Base-by-base conservation (phyloP, 768 basidiomycete genomes). In the Inosperma sp. region DNA sequence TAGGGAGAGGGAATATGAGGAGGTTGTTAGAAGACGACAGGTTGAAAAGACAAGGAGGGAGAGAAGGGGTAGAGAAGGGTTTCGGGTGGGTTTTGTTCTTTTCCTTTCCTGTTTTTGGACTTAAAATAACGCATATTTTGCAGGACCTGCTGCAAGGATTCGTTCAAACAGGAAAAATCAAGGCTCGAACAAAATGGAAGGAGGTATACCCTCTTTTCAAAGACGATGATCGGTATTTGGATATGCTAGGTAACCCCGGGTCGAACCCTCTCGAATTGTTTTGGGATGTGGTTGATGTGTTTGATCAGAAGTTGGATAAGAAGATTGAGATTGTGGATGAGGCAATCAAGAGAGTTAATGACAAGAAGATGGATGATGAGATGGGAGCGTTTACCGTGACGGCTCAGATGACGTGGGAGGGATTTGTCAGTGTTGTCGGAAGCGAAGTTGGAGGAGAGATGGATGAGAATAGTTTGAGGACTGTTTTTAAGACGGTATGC, bases 211-310 rank as follows among this genome's bases (percentile, higher is more conserved):
- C 89, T 0, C 68, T 74, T 19, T 84, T 98, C 70, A 73, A 74
- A 6, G 74, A 84, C 27, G 91, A 96, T 62, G 74, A 78, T 36
- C 82, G 91, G n/a, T 99, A 98, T 70, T 74, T 86, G 35, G 76
- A 79, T 53, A 82, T 98, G 68, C 82, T 98, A 14, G 95, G 96
- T 13, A 89, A 87, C 59, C 89, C 90, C 7, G 96, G 96, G 12
- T 95, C 93, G 2, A 93, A 89, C 57, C 94, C 95, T 1, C 77
- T 99, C 25, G 96, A 99, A 61, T 78, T 98, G 4, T 98, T 96
- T 70, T 96, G 93, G 92, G 95, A 98, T 67, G 65, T 78, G 8
- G 86, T 96, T 37, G 96, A 99, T 66, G 76, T 73, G 34, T 76
- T 96, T 3, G 93, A 93, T 61, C 89, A 93, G 62, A 79, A 83